Evolutionary conservation across 1,284 basidiomycete species (phyloP).

Genomic region (Cerrena zonata): DNA sequence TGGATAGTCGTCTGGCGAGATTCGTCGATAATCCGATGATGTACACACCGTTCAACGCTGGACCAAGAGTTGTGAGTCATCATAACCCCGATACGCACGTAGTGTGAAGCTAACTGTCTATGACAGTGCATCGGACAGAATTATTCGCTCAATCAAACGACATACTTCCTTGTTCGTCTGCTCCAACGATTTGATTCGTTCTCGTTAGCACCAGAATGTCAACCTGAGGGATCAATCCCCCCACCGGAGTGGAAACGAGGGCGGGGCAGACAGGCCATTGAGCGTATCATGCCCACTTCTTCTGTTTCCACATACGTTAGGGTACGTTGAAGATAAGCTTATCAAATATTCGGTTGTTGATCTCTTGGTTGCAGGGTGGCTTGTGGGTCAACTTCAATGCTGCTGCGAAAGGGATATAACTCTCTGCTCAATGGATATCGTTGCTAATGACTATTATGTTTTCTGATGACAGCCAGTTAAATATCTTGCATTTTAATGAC

Average conservation of each 20-base stretch:
- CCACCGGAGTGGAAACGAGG: conserved; percentile 53
- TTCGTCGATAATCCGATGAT: conserved; percentile 58
- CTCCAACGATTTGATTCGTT: conserved; percentile 60
- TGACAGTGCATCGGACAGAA: conserved; percentile 65
- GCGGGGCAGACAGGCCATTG: conserved; percentile 46
- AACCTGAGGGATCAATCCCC: conserved; percentile 55
- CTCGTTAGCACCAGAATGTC: conserved; percentile 51
- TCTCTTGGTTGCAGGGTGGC: conserved; percentile 36
- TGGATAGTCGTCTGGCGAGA: conserved; percentile 43
- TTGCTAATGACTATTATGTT: no score
- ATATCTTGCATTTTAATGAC: no score
- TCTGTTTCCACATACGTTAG: conserved; percentile 59
- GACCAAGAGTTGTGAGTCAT: conserved; percentile 45
- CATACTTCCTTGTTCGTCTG: conserved; percentile 61
- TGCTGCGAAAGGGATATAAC: neutral
- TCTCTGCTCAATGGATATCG: no score
- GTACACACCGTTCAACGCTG: conserved; percentile 67
- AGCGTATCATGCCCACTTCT: conserved; percentile 53
- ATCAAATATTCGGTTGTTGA: neutral
- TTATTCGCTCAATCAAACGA: conserved; percentile 68
- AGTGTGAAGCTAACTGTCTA: no score
- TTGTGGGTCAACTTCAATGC: conserved; percentile 42
- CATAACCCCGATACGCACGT: conserved; percentile 4
- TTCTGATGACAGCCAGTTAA: no score
- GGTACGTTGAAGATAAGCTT: conserved; percentile 29